Base-by-base conservation (phyloP, 306 rosid species). In the Inga laurina region DNA sequence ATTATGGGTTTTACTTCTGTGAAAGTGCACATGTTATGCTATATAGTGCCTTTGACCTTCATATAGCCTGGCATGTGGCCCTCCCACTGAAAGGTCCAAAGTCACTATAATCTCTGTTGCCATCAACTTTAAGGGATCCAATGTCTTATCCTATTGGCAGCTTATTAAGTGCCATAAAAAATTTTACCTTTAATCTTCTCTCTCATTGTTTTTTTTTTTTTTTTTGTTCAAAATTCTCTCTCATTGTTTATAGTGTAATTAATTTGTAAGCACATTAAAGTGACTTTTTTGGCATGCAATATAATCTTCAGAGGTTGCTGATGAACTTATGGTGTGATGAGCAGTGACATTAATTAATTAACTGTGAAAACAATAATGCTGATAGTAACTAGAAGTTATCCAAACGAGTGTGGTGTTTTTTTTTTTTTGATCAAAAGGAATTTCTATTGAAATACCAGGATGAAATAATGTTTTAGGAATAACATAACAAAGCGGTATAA, bases 31-130 rank as follows among this genome's bases (percentile, higher is more conserved):
- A 79, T 72, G 74, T 19, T 82, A 15, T 62, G 5, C n/a, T 34
- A 52, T 52, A 81, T 76, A 77, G 66, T 35, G 54, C 62, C 46
- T 59, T 85, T 72, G 32, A 56, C 69, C 82, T 57, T 75, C 32
- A 71, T 10, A 56, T 57, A 7, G 34, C 59, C 51, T 18, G 19
- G n/a, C 59, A 34, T 19, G 35, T 79, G 74, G 74, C 30, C 74
- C 82, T 37, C 30, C n/a, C 24, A 43, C 18, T 79, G 76, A 39
- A 51, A 72, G 82, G 82, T 48, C 39, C 32, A 14, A 81, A 81
- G 44, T 76, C 32, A 43, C 74, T 37, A 84, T 84, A 39, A 80
- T 22, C 34, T 76, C 66, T 76, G 48, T 2, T 3, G 77, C 70
- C 30, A 77, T 41, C 65, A 81, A 49, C 43, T 69, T 57, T 52